Conservation (phyloP, 2,329 filamentous ascomycete genomes). For the Colletotrichum sp. region DNA sequence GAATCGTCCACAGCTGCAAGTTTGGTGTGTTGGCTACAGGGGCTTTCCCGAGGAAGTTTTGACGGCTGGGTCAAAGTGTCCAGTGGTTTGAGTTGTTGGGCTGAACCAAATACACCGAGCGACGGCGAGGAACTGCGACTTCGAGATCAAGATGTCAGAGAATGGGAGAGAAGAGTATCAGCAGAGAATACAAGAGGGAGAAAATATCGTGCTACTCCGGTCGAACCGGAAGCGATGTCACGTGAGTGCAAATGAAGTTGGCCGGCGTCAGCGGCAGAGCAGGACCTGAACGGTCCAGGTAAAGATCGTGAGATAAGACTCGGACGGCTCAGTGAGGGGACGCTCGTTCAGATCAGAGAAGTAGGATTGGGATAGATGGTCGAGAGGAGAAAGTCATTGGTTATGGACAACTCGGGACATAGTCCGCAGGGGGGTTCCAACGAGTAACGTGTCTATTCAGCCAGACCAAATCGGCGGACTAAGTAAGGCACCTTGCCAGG, state of each 20-base stretch:
- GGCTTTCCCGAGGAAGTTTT: background rate
- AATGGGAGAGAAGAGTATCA: background rate
- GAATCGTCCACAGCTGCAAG: background rate
- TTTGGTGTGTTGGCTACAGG: background rate
- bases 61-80: background rate
- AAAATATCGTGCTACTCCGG: background rate
- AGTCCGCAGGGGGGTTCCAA: background rate
- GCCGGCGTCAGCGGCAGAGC: background rate
- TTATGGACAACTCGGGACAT: background rate
- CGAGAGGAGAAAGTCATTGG: background rate
- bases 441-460: background rate
- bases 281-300: background rate
- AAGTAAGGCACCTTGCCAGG: background rate
- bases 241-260: background rate
- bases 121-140: background rate
- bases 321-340: background rate
- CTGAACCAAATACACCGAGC: background rate
- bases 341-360: background rate
- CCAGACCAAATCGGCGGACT: background rate
- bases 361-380: background rate
- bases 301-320: background rate
- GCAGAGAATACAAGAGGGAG: background rate
- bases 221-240: background rate
- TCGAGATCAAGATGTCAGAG: background rate
- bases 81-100: background rate